phyloP scores from a whole-genome alignment of 2,329 filamentous ascomycete species.

The Plenodomus lindquistii region DNA sequence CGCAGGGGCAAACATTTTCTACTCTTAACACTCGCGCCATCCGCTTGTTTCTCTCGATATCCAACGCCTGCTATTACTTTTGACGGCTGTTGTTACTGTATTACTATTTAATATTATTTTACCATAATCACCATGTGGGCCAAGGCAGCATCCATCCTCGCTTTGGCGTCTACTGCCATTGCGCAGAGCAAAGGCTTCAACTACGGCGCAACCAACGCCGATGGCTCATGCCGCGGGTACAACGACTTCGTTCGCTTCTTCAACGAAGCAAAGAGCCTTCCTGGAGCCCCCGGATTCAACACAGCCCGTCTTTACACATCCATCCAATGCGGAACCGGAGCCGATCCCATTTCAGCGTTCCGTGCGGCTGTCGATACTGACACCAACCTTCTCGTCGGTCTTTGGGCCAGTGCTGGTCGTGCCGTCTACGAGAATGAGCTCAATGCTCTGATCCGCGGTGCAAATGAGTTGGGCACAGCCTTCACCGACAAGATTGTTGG shows the following conservation, averaged over 20 bases:
- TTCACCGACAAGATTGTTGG: constrained; percentile 71
- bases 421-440: constrained; percentile 71
- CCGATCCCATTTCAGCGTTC: constrained; percentile 38
- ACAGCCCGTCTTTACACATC: constrained; percentile 74
- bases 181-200: constrained; percentile 64
- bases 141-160: constrained; percentile 16
- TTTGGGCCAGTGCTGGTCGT: constrained; percentile 76
- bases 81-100: constrained; percentile 1
- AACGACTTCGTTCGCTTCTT: constrained; percentile 72
- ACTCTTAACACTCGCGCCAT: not conserved
- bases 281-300: constrained; percentile 67
- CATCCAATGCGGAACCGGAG: constrained; percentile 68
- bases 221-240: constrained; percentile 63
- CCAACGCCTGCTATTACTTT: not conserved
- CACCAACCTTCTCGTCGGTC: constrained; percentile 75
- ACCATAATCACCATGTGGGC: constrained; percentile 15
- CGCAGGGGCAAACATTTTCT: constrained; percentile 9
- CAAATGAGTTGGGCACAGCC: constrained; percentile 66
- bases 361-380: constrained; percentile 80
- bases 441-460: constrained; percentile 68
- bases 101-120: constrained; percentile 7
- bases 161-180: constrained; percentile 24
- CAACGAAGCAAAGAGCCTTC: constrained; percentile 64
- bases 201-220: constrained; percentile 66
- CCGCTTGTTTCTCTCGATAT: not conserved